Percentiles rank a stretch among this genome's conserved stretches.
Conservation (phyloP, 257 asterid species). For the Capsicum rhomboideum region DNA sequence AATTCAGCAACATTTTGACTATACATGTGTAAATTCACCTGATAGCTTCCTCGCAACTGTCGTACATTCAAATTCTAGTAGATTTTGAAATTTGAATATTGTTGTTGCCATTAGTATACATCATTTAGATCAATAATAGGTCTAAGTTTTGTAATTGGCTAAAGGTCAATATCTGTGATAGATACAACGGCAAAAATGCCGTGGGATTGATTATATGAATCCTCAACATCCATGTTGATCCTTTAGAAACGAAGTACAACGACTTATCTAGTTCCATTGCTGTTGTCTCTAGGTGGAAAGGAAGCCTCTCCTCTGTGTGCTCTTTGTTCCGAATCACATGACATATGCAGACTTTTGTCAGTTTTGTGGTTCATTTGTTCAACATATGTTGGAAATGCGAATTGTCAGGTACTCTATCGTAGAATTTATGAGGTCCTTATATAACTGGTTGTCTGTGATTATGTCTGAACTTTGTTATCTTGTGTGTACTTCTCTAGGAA, state of each 20-base stretch:
- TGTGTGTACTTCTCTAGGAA: conserved; percentile 39
- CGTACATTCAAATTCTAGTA: background rate
- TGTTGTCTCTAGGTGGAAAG: conserved; percentile 54
- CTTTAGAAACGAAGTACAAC: background rate
- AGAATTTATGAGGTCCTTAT: background rate
- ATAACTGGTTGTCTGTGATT: background rate
- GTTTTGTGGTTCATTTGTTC: conserved; percentile 88
- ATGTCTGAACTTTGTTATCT: conserved; percentile 5
- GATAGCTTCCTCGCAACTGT: background rate
- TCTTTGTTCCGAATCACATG: conserved; percentile 93
- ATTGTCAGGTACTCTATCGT: conserved; percentile 58
- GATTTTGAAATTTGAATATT: background rate
- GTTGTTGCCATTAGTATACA: background rate
- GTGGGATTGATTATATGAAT: background rate
- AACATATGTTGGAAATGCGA: conserved; percentile 82
- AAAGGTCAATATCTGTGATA: background rate
- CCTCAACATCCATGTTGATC: background rate
- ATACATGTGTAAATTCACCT: background rate
- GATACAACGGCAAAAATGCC: background rate
- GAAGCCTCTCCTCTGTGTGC: conserved; percentile 81
- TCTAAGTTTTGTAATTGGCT: background rate
- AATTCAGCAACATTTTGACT: background rate
- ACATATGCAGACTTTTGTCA: conserved; percentile 92
- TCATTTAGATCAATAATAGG: background rate
- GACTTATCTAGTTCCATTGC: background rate